phyloP scores from a whole-genome alignment of 2,329 filamentous ascomycete species.

The Fusarium denticulatum region DNA sequence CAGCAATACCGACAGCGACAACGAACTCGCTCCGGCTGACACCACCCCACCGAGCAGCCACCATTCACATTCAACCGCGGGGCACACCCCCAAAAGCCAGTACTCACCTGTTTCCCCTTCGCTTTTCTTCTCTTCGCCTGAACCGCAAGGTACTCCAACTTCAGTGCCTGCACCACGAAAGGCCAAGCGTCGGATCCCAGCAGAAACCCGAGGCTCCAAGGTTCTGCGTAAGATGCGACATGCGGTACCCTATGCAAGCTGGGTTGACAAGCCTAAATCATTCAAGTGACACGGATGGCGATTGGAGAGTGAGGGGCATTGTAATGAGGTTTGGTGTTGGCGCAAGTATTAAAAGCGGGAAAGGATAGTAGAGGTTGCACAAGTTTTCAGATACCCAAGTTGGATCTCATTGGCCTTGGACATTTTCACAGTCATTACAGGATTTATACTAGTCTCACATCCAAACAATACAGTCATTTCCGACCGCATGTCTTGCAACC shows the following conservation, averaged over 20 bases:
- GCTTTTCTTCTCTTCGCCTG: background rate
- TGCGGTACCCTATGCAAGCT: background rate
- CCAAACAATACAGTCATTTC: accelerated
- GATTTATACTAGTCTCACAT: accelerated
- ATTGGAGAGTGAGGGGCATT: accelerated
- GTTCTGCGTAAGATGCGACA: background rate
- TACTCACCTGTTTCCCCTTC: background rate
- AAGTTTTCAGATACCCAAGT: background rate
- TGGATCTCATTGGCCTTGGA: background rate
- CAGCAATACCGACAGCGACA: too few relatives aligned
- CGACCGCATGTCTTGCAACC: accelerated
- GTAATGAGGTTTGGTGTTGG: accelerated
- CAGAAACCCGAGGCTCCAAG: background rate
- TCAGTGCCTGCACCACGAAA: background rate
- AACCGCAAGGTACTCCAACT: background rate
- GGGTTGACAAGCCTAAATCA: background rate
- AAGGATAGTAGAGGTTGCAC: background rate
- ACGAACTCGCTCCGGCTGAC: too few relatives aligned
- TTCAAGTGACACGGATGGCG: accelerated
- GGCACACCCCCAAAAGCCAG: too few relatives aligned
- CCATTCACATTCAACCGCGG: accelerated
- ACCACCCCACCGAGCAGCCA: background rate
- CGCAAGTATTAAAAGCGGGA: background rate
- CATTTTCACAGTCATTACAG: background rate
- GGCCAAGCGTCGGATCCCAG: background rate